These are phyloP conservation scores for Avena insularis DNA, from an alignment of 176 grass and related monocot genomes.

Conservation along the genomic window DNA sequence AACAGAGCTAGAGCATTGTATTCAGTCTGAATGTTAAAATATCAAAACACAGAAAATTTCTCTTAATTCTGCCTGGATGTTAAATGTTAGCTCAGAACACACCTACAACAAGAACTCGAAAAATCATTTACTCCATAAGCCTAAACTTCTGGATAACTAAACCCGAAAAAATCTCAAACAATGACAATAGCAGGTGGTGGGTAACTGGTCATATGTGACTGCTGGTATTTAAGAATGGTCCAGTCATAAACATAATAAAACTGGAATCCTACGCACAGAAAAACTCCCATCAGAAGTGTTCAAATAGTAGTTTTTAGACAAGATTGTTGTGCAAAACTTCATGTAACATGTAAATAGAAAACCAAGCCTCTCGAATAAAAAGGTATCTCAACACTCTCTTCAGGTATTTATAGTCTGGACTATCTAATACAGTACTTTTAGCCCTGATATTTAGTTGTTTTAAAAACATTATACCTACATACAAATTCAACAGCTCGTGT, in stretches of 20 bases:
- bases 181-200: conserved; percentile 74
- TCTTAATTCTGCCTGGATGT: too few relatives aligned
- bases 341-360: conserved; percentile 32
- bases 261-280: conserved; percentile 73
- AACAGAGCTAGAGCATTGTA: too few relatives aligned
- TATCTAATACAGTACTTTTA: conserved; percentile 31
- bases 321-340: not conserved
- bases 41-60: too few relatives aligned
- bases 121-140: too few relatives aligned
- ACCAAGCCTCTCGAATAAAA: conserved; percentile 88
- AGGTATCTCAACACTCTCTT: conserved; percentile 89
- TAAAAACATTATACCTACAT: too few relatives aligned
- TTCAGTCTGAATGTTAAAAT: too few relatives aligned
- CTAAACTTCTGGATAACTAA: too few relatives aligned
- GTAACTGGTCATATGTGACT: conserved; percentile 72
- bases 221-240: conserved; percentile 97
- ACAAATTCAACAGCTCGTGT: too few relatives aligned
- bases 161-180: conserved; percentile 20
- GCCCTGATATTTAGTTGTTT: too few relatives aligned
- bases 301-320: not conserved
- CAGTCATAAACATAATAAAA: conserved; percentile 98
- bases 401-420: conserved; percentile 78
- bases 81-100: too few relatives aligned
- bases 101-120: too few relatives aligned
- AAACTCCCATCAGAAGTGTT: conserved; percentile 27